Conservation (phyloP, 1,284 basidiomycete genomes). For the Naganishia liquefaciens region DNA sequence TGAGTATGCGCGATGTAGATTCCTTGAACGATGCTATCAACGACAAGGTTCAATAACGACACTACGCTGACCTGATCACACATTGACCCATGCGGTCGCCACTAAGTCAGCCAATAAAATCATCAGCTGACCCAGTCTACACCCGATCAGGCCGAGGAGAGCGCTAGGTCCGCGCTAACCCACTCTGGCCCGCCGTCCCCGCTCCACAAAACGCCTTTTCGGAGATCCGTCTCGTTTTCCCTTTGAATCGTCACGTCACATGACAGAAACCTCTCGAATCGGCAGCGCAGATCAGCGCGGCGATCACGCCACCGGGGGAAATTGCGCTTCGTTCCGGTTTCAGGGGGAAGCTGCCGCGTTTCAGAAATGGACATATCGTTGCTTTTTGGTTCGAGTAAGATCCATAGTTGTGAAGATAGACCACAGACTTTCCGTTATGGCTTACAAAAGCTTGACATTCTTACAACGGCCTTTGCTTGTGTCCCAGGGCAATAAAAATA, state of each 20-base stretch:
- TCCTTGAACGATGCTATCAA: not conserved
- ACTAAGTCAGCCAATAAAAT: slow-evolving; percentile 16
- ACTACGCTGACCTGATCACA: not conserved
- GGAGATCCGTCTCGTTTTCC: slow-evolving; percentile 4
- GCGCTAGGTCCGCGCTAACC: slow-evolving; percentile 8
- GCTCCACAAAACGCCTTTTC: slow-evolving; percentile 17
- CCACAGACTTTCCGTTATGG: no score
- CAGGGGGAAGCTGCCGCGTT: slow-evolving; percentile 3
- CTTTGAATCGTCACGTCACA: not conserved
- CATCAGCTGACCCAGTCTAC: slow-evolving; percentile 16
- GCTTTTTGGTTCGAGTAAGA: not conserved
- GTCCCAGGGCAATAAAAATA: no score
- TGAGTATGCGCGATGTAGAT: not conserved
- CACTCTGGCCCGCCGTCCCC: slow-evolving; percentile 4
- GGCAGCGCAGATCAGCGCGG: not conserved
- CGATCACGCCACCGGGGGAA: slow-evolving; percentile 3
- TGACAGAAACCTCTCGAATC: slow-evolving; percentile 2
- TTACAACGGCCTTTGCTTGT: no score
- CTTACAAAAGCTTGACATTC: no score
- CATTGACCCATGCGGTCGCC: slow-evolving; percentile 6
- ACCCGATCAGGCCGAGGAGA: slow-evolving; percentile 8
- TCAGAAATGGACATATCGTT: not conserved
- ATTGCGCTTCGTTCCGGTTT: not conserved
- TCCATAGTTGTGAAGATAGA: no score
- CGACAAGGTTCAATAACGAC: not conserved